Percentiles rank a stretch among this genome's conserved stretches.
These are phyloP conservation scores for Trichaptum fuscoviolaceum DNA, from an alignment of 768 basidiomycete species.

Conservation along the genomic window DNA sequence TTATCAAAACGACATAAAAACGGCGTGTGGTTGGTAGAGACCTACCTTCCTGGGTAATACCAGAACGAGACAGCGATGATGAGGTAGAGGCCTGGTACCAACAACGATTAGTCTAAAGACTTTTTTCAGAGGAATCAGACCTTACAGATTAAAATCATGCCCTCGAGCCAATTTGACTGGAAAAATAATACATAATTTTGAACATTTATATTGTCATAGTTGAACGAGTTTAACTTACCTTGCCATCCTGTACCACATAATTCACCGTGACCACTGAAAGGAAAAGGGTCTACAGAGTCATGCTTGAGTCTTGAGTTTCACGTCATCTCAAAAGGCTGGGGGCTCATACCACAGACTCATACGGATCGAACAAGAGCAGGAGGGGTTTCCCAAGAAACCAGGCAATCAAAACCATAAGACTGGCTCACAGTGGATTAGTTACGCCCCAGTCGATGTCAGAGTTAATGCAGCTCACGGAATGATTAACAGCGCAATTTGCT, in stretches of 20 bases:
- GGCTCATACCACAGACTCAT: constrained; percentile 64
- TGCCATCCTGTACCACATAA: not conserved
- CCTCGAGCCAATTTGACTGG: constrained; percentile 79
- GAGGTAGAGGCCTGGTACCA: constrained; percentile 41
- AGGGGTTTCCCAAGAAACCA: constrained; percentile 82
- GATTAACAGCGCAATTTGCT: constrained; percentile 85
- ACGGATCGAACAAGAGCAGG: constrained; percentile 83
- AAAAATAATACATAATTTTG: not conserved
- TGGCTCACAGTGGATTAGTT: constrained; percentile 20
- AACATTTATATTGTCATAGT: not conserved
- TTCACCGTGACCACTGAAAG: constrained; percentile 38
- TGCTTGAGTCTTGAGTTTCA: constrained; percentile 40
- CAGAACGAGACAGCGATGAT: constrained; percentile 69
- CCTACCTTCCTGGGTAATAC: constrained; percentile 41
- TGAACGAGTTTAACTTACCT: not conserved
- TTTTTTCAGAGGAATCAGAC: not conserved
- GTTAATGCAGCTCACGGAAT: constrained; percentile 53
- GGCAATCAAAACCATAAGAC: constrained; percentile 67
- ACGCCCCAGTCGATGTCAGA: not conserved
- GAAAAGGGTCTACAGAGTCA: constrained; percentile 33
- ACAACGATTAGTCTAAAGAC: not conserved
- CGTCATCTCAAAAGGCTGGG: constrained; percentile 14
- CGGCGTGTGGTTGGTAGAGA: not conserved
- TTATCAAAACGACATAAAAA: not conserved
- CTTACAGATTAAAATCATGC: constrained; percentile 67